Evolutionary conservation across 2,329 filamentous ascomycete genomes (phyloP).

Genomic region (Hortaea werneckii): DNA sequence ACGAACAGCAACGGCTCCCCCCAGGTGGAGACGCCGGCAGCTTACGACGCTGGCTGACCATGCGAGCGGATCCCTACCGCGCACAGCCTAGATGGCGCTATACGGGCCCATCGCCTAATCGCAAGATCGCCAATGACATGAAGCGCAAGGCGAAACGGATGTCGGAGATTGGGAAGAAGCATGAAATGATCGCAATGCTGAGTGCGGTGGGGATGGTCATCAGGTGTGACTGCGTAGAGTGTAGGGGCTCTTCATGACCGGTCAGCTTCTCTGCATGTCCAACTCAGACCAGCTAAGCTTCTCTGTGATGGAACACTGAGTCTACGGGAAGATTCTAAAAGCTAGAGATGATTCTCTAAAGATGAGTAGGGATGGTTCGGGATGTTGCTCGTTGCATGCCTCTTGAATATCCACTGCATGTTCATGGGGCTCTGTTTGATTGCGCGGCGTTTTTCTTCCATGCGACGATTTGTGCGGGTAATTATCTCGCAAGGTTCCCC

Average conservation of each 20-base stretch:
- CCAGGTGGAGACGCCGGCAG: constrained; percentile 4
- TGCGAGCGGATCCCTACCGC: constrained; percentile 19
- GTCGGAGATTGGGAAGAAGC: constrained; percentile 19
- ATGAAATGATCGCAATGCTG: constrained; percentile 19
- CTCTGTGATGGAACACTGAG: no score
- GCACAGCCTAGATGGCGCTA: constrained; percentile 23
- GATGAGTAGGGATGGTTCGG: no score
- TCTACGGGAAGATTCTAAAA: no score
- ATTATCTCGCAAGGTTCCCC: no score
- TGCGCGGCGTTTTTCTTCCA: no score
- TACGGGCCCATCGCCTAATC: constrained; percentile 13
- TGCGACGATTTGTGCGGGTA: no score
- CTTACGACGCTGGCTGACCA: constrained; percentile 21
- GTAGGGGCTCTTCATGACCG: neutral
- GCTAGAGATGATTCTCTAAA: no score
- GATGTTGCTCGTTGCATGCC: no score
- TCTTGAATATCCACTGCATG: no score
- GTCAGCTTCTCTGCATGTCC: no score
- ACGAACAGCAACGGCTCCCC: constrained; percentile 5
- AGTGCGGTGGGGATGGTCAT: constrained; percentile 6
- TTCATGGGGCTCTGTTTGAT: no score
- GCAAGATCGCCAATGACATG: constrained; percentile 20
- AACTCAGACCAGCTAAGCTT: no score
- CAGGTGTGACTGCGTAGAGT: neutral
- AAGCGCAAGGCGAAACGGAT: constrained; percentile 19